phyloP scores from a whole-genome alignment of 2,329 filamentous ascomycete species.

The Colletotrichum sp. region DNA sequence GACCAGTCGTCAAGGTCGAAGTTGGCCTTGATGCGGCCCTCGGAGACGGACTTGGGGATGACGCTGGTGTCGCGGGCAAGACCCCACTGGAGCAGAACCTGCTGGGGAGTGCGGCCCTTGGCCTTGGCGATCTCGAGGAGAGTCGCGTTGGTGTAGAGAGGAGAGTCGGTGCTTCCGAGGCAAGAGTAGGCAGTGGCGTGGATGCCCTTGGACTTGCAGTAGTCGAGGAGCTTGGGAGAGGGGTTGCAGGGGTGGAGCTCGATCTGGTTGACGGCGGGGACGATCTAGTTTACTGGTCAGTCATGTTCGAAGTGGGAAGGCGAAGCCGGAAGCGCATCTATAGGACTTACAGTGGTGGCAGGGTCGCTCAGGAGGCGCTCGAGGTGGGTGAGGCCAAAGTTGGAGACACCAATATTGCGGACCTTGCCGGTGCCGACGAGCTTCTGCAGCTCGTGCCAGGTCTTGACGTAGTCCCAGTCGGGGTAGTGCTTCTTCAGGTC shows the following conservation, averaged over 20 bases:
- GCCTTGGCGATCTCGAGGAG: conserved; percentile 66
- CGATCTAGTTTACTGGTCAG: conserved; percentile 41
- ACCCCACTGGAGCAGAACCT: conserved; percentile 82
- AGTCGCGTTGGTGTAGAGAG: conserved; percentile 69
- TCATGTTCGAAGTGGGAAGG: not conserved
- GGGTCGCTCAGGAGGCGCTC: conserved; percentile 76
- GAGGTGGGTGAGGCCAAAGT: conserved; percentile 82
- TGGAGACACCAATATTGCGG: conserved; percentile 83
- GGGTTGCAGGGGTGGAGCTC: conserved; percentile 84
- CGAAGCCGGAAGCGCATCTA: not conserved
- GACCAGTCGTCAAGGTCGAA: conserved; percentile 77
- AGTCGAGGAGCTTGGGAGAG: conserved; percentile 78
- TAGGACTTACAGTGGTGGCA: conserved; percentile 58
- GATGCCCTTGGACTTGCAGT: conserved; percentile 75
- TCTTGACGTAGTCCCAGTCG: conserved; percentile 85
- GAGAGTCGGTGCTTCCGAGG: conserved; percentile 74
- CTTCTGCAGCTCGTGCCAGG: conserved; percentile 77
- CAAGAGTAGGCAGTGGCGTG: conserved; percentile 78
- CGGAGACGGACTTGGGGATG: conserved; percentile 84
- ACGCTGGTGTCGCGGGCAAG: conserved; percentile 82
- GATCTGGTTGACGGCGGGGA: conserved; percentile 79
- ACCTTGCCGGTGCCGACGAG: conserved; percentile 73
- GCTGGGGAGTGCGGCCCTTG: conserved; percentile 74
- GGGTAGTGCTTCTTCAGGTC: conserved; percentile 71
- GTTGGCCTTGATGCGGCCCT: conserved; percentile 77